These are phyloP conservation scores for Yamadazyma siamensis DNA, from an alignment of 1,139 yeast species.

Conservation along the genomic window DNA sequence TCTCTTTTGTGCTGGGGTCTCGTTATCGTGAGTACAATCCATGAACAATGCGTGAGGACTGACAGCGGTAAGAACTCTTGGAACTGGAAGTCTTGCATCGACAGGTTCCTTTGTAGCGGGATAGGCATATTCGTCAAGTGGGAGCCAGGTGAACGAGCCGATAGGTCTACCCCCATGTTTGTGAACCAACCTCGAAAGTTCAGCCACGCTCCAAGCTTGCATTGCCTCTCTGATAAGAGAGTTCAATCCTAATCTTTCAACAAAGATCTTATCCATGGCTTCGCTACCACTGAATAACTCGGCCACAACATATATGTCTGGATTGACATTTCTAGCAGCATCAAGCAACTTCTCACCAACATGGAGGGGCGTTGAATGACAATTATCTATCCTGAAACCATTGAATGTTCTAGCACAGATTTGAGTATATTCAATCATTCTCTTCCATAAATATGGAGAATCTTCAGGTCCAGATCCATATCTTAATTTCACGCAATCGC, in stretches of 20 bases:
- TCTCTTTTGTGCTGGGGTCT: conserved; percentile 82
- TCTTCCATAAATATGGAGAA: conserved; percentile 85
- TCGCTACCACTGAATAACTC: conserved; percentile 93
- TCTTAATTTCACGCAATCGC: conserved; percentile 91
- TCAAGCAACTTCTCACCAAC: conserved; percentile 89
- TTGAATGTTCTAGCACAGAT: conserved; percentile 73
- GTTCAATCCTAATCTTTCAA: conserved; percentile 84
- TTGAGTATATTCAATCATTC: conserved; percentile 78
- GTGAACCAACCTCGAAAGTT: conserved; percentile 81
- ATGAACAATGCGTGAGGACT: conserved; percentile 91
- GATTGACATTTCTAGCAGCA: conserved; percentile 80
- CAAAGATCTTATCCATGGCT: conserved; percentile 83
- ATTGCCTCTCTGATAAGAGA: conserved; percentile 92
- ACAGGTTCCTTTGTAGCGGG: conserved; percentile 49
- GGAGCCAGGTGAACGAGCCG: conserved; percentile 81
- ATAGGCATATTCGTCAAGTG: conserved; percentile 67
- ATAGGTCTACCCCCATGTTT: conserved; percentile 94
- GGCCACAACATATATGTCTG: conserved; percentile 88
- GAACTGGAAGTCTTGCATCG: conserved; percentile 48
- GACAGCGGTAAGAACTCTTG: conserved; percentile 58
- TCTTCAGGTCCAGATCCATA: conserved; percentile 77
- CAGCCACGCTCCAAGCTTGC: conserved; percentile 92
- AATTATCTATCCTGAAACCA: conserved; percentile 92
- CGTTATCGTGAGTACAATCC: conserved; percentile 98
- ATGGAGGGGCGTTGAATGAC: conserved; percentile 93